These are phyloP conservation scores for Neurospora sp. DNA, from an alignment of 495 filamentous ascomycete species.

Conservation along the genomic window DNA sequence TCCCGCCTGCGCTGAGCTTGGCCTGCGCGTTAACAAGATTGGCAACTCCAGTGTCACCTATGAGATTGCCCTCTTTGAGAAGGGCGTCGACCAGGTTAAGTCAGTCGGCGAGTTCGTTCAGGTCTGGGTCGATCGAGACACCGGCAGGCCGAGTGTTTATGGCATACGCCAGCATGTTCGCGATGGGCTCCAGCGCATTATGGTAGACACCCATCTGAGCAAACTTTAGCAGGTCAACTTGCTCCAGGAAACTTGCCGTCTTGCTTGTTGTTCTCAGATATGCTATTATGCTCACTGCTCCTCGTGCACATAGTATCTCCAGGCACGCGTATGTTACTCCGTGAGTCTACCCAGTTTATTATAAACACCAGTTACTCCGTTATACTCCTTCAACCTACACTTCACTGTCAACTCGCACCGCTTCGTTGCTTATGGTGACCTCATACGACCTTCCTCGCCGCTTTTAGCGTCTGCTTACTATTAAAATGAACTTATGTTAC, in stretches of 20 bases:
- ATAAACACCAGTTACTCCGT: neutral
- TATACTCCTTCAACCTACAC: neutral
- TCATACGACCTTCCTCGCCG: neutral
- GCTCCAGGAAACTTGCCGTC: neutral
- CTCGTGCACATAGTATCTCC: neutral
- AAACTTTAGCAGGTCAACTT: slow-evolving; percentile 5
- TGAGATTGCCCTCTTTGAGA: slow-evolving; percentile 80
- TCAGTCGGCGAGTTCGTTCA: slow-evolving; percentile 83
- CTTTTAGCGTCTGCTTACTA: neutral
- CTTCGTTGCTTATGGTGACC: neutral
- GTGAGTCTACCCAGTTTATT: neutral
- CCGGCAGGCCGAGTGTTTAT: slow-evolving; percentile 48
- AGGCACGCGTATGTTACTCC: neutral
- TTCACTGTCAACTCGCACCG: neutral
- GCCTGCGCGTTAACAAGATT: slow-evolving; percentile 70
- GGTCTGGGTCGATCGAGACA: slow-evolving; percentile 74
- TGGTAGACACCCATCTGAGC: slow-evolving; percentile 1
- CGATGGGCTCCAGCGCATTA: slow-evolving; percentile 39
- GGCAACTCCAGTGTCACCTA: slow-evolving; percentile 86
- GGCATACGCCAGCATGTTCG: slow-evolving; percentile 50
- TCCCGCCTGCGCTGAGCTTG: slow-evolving; percentile 72
- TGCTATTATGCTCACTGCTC: neutral
- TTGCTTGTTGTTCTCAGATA: neutral
- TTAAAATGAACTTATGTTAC: neutral
- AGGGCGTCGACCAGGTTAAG: slow-evolving; percentile 61